Evolutionary conservation across 208 protist genomes (phyloP).

Genomic region (Strigomonas culicis): DNA sequence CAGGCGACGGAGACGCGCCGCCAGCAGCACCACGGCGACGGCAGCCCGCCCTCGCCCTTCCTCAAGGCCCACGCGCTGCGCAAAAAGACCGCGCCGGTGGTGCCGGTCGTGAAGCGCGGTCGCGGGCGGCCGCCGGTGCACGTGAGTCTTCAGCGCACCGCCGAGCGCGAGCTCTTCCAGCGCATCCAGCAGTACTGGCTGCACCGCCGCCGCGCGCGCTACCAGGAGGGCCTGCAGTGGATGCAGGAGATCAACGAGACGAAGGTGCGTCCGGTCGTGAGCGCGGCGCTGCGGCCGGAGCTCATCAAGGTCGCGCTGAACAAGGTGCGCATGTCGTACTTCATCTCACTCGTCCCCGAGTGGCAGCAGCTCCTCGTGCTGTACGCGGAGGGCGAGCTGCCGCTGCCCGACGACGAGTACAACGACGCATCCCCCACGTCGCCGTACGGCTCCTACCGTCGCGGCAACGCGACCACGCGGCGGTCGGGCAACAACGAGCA

Average conservation of each 20-base stretch:
- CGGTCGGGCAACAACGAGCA: conserved; percentile 48
- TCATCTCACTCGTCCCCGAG: conserved; percentile 74
- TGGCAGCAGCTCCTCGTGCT: conserved; percentile 62
- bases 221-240: conserved; percentile 30
- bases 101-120: conserved; percentile 22
- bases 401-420: conserved; percentile 75
- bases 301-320: conserved; percentile 57
- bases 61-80: conserved; percentile 19
- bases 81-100: background rate
- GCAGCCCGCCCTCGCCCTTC: conserved; percentile 14
- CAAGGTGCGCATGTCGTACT: conserved; percentile 64
- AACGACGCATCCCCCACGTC: conserved; percentile 32
- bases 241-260: conserved; percentile 37
- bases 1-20: background rate
- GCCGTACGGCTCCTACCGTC: background rate
- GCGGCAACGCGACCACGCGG: conserved; percentile 31
- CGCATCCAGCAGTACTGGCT: conserved; percentile 60
- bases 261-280: conserved; percentile 41
- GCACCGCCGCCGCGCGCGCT: conserved; percentile 23
- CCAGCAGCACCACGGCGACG: background rate
- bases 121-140: conserved; percentile 41
- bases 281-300: conserved; percentile 54
- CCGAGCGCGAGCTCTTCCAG: conserved; percentile 24
- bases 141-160: conserved; percentile 29
- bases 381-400: conserved; percentile 64